Percentiles rank a stretch among this genome's conserved stretches.
Conservation (phyloP, 805 yeast species). For the Yueomyces sinensis region DNA sequence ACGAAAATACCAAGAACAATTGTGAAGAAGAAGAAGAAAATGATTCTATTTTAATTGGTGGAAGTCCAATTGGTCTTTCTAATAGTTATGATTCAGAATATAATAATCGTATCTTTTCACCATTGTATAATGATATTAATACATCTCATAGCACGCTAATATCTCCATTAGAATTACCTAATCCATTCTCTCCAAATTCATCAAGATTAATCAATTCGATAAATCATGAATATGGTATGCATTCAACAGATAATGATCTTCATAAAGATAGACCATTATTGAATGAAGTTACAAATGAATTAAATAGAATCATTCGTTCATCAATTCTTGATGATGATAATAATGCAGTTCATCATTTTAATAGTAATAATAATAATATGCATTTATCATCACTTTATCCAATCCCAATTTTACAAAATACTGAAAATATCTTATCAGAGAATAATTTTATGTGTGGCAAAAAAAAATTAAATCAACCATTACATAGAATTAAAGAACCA, state of each 20-base stretch:
- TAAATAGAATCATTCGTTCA: conserved; percentile 9
- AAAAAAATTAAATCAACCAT: no score
- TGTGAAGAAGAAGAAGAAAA: no score
- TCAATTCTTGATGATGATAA: conserved; percentile 1
- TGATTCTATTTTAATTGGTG: not conserved
- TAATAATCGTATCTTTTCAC: not conserved
- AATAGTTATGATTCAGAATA: not conserved
- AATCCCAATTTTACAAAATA: no score
- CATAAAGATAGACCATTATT: not conserved
- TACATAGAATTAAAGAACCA: conserved; percentile 11
- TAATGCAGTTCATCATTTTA: not conserved
- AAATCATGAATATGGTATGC: no score
- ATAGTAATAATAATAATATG: no score
- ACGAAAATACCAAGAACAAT: not conserved
- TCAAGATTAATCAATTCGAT: no score
- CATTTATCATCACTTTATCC: not conserved
- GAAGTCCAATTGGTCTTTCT: not conserved
- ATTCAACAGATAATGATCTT: no score
- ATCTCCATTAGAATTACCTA: no score
- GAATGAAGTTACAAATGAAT: conserved; percentile 3
- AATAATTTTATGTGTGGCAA: not conserved
- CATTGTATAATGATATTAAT: not conserved
- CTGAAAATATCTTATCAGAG: not conserved
- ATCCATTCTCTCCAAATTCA: no score
- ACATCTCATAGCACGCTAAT: no score